phyloP scores from a whole-genome alignment of 768 basidiomycete species.

The Heimioporus sp. region DNA sequence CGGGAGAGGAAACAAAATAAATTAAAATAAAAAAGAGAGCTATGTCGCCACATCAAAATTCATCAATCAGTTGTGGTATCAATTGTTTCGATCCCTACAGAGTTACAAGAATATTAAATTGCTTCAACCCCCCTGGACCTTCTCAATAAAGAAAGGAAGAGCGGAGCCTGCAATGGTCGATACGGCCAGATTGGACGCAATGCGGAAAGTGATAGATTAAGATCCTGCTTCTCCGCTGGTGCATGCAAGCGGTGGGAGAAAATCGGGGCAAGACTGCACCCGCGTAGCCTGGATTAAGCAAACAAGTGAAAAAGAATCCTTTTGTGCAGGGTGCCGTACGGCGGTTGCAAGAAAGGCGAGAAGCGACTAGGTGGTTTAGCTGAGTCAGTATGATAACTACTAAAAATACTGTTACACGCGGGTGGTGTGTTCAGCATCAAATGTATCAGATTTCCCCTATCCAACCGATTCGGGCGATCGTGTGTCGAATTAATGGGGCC shows the following conservation, averaged over 20 bases:
- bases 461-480: slow-evolving; percentile 4
- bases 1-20: no score
- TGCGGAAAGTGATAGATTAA: slow-evolving; percentile 19
- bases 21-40: no score
- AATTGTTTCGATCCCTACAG: slow-evolving; percentile 21
- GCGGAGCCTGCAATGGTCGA: neutral
- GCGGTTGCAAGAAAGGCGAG: slow-evolving; percentile 29
- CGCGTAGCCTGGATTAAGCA: slow-evolving; percentile 21
- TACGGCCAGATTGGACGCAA: slow-evolving; percentile 17
- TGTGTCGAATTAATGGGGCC: slow-evolving; percentile 24
- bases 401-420: slow-evolving; percentile 35
- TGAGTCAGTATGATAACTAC: slow-evolving; percentile 33
- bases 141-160: slow-evolving; percentile 7
- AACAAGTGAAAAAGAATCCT: slow-evolving; percentile 12
- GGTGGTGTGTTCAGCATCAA: slow-evolving; percentile 18
- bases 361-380: slow-evolving; percentile 29
- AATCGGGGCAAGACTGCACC: slow-evolving; percentile 18
- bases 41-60: slow-evolving; percentile 11
- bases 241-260: slow-evolving; percentile 19
- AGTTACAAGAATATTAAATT: slow-evolving; percentile 17
- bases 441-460: slow-evolving; percentile 20
- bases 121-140: neutral
- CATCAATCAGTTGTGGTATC: slow-evolving; percentile 15
- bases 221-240: slow-evolving; percentile 16
- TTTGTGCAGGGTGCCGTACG: slow-evolving; percentile 18